A percentile compares a stretch with the other conserved stretches of the same genome.
These are phyloP conservation scores for Bryum argenteum DNA, from an alignment of 225 moss, liverwort and hornwort genomes.

Conservation along the genomic window DNA sequence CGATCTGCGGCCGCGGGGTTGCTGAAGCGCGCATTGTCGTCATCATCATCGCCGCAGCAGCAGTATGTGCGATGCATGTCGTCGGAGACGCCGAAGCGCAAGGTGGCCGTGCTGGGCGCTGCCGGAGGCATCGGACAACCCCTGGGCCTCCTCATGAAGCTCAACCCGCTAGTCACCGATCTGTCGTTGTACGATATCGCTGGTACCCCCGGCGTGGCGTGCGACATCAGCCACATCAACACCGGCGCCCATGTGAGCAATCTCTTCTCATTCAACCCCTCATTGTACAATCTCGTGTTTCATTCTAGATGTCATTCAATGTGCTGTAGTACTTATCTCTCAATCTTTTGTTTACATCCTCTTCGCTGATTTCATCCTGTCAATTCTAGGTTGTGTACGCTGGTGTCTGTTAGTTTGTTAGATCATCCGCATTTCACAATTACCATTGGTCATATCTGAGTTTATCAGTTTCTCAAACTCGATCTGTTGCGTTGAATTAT, in stretches of 20 bases:
- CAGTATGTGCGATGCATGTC: constrained; percentile 44
- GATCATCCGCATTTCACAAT: too few species aligned
- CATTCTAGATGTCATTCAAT: neutral
- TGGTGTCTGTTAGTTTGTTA: neutral
- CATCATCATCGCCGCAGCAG: constrained; percentile 21
- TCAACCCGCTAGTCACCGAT: constrained; percentile 90
- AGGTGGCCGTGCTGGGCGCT: constrained; percentile 94
- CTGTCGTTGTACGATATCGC: constrained; percentile 87
- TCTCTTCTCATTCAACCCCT: neutral
- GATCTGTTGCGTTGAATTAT: neutral
- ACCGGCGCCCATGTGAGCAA: constrained; percentile 70
- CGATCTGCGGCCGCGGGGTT: neutral
- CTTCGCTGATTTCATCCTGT: too few species aligned
- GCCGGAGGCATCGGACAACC: constrained; percentile 94
- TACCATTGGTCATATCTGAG: too few species aligned
- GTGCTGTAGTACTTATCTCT: too few species aligned
- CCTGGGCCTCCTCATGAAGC: constrained; percentile 88
- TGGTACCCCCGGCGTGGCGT: constrained; percentile 87
- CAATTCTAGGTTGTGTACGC: too few species aligned
- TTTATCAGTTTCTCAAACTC: too few species aligned
- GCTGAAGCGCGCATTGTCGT: constrained; percentile 19
- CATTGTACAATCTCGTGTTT: neutral
- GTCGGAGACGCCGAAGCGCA: constrained; percentile 53
- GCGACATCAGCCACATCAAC: constrained; percentile 93
- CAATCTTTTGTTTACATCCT: too few species aligned